Evolutionary conservation across 306 rosid species (phyloP), one percentile per base, ranked within the genome.

Genomic region (Rosa chinensis): DNA sequence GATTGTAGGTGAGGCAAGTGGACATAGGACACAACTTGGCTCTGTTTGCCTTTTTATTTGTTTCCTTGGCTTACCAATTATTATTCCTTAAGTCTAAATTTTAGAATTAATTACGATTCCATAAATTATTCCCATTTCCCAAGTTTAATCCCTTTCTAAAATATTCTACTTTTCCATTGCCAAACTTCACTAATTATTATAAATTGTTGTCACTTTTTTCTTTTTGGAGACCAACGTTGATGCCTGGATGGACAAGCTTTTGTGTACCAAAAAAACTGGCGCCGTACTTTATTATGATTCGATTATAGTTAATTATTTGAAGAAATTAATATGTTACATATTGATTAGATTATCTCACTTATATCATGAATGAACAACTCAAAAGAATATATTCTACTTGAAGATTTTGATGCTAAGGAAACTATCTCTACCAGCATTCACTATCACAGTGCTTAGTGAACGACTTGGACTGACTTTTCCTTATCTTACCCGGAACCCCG

Each of bases 1-100:
- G 80, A 85, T 89, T 85, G 84, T 70, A 75, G 53, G 73, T 2
- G 42, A 67, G 43, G 80, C 83, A 45, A 82, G 82, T 81, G 86
- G 89, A 83, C 89, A 83, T 25, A 50, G 59, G 56, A 75, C 82
- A 73, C 83, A 73, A 71, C 76, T 63, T 47, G 86, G 79, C 73
- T 20, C 21, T 72, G 79, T 58, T 58, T 68, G 75, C 76, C 77
- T 82, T 78, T 79, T 66, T 68, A 14, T 58, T 58, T 14, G 80
- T 70, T 73, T 80, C 80, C 77, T 47, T 16, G 78, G 59, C 70
- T 21, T 35, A 37, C 75, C 49, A 42, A 39, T 67, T 13, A 39
- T 28, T 63, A 21, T 13, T 73, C 53, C 45, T n/a, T 39, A 39
- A 61, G 17, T 9, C 5, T 5, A 2, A 23, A 8, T 28, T 40